phyloP scores from a whole-genome alignment of 1,284 basidiomycete species.

The Mycena citricolor region DNA sequence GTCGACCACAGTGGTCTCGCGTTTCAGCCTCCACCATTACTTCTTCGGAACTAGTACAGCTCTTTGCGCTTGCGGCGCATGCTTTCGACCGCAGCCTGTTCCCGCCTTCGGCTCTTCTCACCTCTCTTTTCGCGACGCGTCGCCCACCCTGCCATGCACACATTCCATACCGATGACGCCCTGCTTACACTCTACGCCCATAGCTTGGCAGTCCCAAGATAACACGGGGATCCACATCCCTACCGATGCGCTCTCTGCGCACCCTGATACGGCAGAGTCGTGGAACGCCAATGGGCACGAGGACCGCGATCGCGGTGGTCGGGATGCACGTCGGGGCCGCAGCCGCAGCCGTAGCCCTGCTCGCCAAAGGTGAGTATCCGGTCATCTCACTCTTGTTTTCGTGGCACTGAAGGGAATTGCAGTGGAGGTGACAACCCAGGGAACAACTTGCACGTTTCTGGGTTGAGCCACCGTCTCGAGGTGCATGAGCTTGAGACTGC shows the following conservation, averaged over 20 bases:
- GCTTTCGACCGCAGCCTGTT: too few species aligned
- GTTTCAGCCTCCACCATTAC: too few species aligned
- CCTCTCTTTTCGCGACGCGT: too few species aligned
- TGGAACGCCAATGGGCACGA: conserved; percentile 45
- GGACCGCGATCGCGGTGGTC: conserved; percentile 40
- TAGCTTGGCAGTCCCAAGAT: conserved; percentile 81
- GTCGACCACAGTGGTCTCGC: too few species aligned
- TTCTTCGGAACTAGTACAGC: too few species aligned
- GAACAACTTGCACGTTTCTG: conserved; percentile 96
- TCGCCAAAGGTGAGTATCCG: conserved; percentile 54
- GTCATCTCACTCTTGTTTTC: too few species aligned
- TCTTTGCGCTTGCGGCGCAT: too few species aligned
- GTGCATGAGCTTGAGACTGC: conserved; percentile 85
- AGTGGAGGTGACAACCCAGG: conserved; percentile 82
- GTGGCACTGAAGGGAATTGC: conserved; percentile 47
- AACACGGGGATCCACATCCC: conserved; percentile 72
- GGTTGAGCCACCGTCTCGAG: conserved; percentile 78
- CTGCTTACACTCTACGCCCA: conserved; percentile 4
- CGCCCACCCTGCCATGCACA: conserved; percentile 13
- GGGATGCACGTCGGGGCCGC: conserved; percentile 55
- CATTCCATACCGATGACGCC: conserved; percentile 41
- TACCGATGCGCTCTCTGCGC: conserved; percentile 51
- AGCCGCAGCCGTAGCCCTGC: conserved; percentile 72
- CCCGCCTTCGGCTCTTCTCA: too few species aligned
- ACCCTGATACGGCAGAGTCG: conserved; percentile 35